Conservation (phyloP, 306 rosid species). For the Geum urbanum region DNA sequence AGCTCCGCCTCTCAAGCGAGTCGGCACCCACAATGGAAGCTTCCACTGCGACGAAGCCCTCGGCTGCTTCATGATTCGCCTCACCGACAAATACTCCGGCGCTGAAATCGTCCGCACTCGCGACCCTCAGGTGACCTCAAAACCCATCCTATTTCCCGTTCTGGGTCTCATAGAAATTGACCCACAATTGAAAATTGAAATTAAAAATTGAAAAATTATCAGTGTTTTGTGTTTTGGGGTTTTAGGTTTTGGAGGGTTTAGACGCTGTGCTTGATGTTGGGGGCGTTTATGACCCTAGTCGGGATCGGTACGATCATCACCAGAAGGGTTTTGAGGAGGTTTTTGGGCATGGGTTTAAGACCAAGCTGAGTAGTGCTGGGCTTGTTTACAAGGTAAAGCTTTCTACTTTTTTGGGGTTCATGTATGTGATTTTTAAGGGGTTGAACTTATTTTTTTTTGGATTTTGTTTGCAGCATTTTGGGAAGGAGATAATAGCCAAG, state of each 20-base stretch:
- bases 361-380: constrained; percentile 96
- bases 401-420: background rate
- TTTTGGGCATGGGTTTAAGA: constrained; percentile 84
- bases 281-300: constrained; percentile 75
- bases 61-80: constrained; percentile 99
- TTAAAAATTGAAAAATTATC: too few species aligned
- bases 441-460: background rate
- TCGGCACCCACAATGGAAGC: constrained; percentile 93
- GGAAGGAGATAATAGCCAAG: constrained; percentile 89
- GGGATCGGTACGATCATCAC: constrained; percentile 91
- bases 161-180: constrained; percentile 1
- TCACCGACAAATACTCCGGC: constrained; percentile 55
- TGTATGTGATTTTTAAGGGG: background rate
- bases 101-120: constrained; percentile 85
- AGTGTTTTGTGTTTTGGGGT: constrained; percentile 8
- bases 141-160: background rate
- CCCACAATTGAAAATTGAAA: background rate
- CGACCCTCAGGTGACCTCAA: constrained; percentile 57
- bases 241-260: constrained; percentile 76
- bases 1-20: constrained; percentile 43
- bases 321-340: constrained; percentile 90
- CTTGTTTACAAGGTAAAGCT: constrained; percentile 74
- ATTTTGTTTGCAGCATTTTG: constrained; percentile 61
- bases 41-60: constrained; percentile 99
- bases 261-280: constrained; percentile 99